A percentile compares a stretch with the other conserved stretches of the same genome.
These are phyloP conservation scores for Didymosphaeria variabile DNA, from an alignment of 2,329 filamentous ascomycete species.

Conservation along the genomic window DNA sequence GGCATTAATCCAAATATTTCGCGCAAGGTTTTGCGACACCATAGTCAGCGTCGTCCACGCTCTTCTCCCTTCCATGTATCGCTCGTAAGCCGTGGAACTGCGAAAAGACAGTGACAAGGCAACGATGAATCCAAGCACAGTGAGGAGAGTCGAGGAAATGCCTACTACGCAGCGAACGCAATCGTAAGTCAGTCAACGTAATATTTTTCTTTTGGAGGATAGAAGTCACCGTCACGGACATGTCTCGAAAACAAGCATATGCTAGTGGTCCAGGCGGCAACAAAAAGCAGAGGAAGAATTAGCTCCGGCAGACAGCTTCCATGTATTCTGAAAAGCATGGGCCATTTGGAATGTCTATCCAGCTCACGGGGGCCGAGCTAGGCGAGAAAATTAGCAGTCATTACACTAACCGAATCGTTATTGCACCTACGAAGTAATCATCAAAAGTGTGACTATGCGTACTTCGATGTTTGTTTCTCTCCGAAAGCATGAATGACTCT, in stretches of 20 bases:
- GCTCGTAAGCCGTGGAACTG: conserved; percentile 79
- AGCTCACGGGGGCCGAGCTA: conserved; percentile 71
- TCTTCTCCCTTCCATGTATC: conserved; percentile 67
- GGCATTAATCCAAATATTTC: conserved; percentile 84
- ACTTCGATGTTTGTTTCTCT: background rate
- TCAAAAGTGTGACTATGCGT: conserved; percentile 1
- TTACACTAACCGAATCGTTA: background rate
- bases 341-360: conserved; percentile 79
- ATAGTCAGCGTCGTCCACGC: conserved; percentile 68
- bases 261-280: conserved; percentile 71
- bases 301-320: conserved; percentile 78
- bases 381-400: conserved; percentile 5
- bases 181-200: background rate
- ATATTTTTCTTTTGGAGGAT: background rate
- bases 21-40: conserved; percentile 65
- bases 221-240: conserved; percentile 11
- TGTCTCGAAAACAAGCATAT: conserved; percentile 58
- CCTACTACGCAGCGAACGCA: background rate
- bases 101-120: conserved; percentile 79
- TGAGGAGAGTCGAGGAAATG: conserved; percentile 61
- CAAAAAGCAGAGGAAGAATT: conserved; percentile 71
- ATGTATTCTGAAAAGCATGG: conserved; percentile 78
- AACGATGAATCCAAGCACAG: conserved; percentile 82
- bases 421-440: conserved; percentile 66
- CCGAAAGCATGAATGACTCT: conserved; percentile 4